Base-by-base conservation (phyloP, 768 basidiomycete genomes). In the Dioszegia hungarica region DNA sequence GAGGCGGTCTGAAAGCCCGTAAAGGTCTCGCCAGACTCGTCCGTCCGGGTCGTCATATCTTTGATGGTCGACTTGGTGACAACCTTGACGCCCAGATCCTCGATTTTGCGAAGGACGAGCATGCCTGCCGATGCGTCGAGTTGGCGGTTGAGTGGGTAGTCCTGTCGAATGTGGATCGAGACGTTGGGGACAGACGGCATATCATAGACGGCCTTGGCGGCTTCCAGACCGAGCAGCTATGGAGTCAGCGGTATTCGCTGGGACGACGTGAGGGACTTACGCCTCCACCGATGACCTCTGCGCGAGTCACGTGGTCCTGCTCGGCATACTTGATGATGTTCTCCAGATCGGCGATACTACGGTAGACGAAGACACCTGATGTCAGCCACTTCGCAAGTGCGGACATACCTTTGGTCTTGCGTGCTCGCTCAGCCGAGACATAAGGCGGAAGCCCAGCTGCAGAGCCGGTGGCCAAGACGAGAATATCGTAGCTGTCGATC, bases 171-270 rank as follows among this genome's bases (percentile, higher is more conserved):
- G 27, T 84, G 70, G 60, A 84, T 84, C 28, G 79, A 75, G 12
- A 83, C 84, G 39, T 81, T 70, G 9, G 76, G 73, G 52, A 83
- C 76, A 0, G 37, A 50, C 20, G 78, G 77, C 57, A 86, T 75
- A 69, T 88, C 86, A 63, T 82, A 82, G 6, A 82, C 79, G 0
- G 86, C 86, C 66, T 88, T 87, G 2, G 86, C 87, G 2, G 86
- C 86, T 74, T 87, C 87, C 29, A 88, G 76, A 11, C 86, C 87
- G 17, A 87, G 80, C 11, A 88, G 72, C 60, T 62, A 29, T 20
- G n/a, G 36, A 3, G 22, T 45, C 2, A 29, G 34, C 34, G n/a
- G n/a, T n/a, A n/a, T 25, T 22, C 3, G 22, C 22, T 0, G 2
- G 40, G 9, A 24, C 33, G 15, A 5, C 3, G 34, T 2, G 9